phyloP scores from a whole-genome alignment of 2,329 filamentous ascomycete genomes.

The Thelonectria blattea region DNA sequence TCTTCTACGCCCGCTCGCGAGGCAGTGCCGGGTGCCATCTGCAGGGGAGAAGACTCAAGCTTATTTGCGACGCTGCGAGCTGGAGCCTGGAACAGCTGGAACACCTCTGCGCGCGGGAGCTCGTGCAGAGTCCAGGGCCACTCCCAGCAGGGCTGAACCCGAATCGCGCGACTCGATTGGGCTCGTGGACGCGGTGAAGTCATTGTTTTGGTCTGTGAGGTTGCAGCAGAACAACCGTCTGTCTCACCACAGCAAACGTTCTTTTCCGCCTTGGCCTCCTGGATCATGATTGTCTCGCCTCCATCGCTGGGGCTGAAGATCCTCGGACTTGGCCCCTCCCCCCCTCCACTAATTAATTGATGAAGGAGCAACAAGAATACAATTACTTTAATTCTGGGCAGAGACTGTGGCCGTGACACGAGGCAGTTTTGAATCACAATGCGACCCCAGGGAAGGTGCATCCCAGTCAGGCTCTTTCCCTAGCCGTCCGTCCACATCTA shows the following conservation, averaged over 20 bases:
- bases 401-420: not conserved
- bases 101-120: not conserved
- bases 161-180: not conserved
- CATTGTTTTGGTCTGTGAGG: not conserved
- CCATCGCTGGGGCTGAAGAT: not conserved
- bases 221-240: not conserved
- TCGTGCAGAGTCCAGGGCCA: not conserved
- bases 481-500: conserved; percentile 3
- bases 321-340: too few relatives aligned
- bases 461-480: not conserved
- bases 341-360: not conserved
- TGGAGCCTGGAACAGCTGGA: not conserved
- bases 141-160: not conserved
- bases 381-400: not conserved
- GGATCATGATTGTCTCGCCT: not conserved
- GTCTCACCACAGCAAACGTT: not conserved
- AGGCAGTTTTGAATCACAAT: not conserved
- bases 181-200: not conserved
- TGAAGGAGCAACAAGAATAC: not conserved
- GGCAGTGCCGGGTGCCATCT: conserved; percentile 15
- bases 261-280: not conserved
- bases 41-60: not conserved
- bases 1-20: conserved; percentile 4
- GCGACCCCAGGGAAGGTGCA: not conserved
- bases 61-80: not conserved